Base-by-base conservation (phyloP, 2,329 filamentous ascomycete species). In the Colletotrichum lini region DNA sequence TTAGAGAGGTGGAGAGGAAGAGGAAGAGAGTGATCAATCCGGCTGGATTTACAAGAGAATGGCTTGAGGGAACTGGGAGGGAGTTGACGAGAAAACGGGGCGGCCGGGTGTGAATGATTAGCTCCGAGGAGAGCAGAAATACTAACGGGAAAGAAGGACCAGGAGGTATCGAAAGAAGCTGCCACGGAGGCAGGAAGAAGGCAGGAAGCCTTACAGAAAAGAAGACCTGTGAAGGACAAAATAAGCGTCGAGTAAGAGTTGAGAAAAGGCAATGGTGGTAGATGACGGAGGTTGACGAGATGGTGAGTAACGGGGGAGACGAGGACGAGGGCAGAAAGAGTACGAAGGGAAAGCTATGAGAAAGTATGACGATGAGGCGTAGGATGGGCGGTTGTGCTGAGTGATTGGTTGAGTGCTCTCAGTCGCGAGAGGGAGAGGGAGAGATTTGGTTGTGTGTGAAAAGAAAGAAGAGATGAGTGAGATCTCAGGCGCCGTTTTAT, bases 101-200 rank as follows among this genome's bases (percentile, higher is more conserved):
- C 1, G 2, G 4, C 16, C 8, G 5, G 2, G 12, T 18, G 16
- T 13, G 9, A 35, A 2, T 3, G 1, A 2, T 1, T 18, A n/a
- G 16, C 26, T 38, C 2, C 1, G 10, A n/a, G 13, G 1, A 18
- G 12, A 12, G 2, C 7, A 10, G 8, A 38, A 30, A 10, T n/a
- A 54, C 8, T 5, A 4, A 54, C 9, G 2, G 26, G 4, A 54
- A 38, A 2, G 26, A 13, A n/a, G 3, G 26, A 2, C 9, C 16
- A n/a, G n/a, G 26, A 35, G 1, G 26, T n/a, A 10, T 10, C 4
- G 16, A 2, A 35, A 13, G 26, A 13, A n/a, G 7, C 1, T 38
- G 30, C 15, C 10, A 16, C 16, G 5, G 18, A 54, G 10, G 18
- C 10, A 13, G 53, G 18, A 40, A 21, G 18, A 7, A 4, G 12